Evolutionary conservation across 2,329 filamentous ascomycete species (phyloP).

Genomic region (Talaromyces verruculosus): DNA sequence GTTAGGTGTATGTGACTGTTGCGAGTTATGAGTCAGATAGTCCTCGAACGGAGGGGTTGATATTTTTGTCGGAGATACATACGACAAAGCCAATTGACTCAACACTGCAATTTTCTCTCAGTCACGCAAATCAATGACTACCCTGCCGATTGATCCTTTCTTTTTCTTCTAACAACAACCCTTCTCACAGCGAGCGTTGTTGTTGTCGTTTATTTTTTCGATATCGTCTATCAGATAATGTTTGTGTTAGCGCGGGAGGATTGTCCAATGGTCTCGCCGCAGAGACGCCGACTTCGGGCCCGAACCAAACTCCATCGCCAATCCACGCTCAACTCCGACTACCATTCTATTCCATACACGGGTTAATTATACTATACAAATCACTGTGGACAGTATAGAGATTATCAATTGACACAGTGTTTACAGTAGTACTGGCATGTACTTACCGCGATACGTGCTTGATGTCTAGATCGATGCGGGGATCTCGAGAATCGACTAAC

Average conservation of each 20-base stretch:
- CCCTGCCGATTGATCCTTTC: background rate
- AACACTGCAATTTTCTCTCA: background rate
- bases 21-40: constrained; percentile 4
- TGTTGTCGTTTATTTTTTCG: background rate
- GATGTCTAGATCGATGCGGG: background rate
- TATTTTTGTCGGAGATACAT: background rate
- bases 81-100: background rate
- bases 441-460: background rate
- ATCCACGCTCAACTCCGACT: background rate
- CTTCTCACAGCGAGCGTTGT: background rate
- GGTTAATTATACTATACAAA: background rate
- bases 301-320: background rate
- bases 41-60: background rate
- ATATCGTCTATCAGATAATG: background rate
- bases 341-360: background rate
- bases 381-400: background rate
- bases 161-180: background rate
- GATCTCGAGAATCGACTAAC: background rate
- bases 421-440: background rate
- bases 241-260: constrained; percentile 1
- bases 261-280: background rate
- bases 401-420: background rate
- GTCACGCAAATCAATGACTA: background rate
- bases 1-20: no score
- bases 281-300: background rate